A percentile compares a stretch with the other conserved stretches of the same genome.
phyloP scores from a whole-genome alignment of 2,329 filamentous ascomycete species.

The Colletotrichum simmondsii region DNA sequence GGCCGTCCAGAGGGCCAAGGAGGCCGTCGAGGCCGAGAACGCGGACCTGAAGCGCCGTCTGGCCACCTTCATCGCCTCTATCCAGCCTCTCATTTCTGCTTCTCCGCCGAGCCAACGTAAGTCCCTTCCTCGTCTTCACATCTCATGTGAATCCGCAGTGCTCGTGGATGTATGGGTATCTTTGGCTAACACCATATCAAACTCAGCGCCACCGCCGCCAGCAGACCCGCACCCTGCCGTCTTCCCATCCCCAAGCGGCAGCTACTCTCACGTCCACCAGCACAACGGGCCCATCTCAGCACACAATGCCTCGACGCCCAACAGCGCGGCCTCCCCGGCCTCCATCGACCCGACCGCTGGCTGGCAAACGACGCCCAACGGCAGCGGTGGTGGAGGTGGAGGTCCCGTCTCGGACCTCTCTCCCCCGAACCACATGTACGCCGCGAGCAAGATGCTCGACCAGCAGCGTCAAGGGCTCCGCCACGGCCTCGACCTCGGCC shows the following conservation, averaged over 20 bases:
- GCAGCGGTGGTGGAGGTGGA: not conserved
- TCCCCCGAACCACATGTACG: conserved; percentile 33
- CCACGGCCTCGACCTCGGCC: conserved; percentile 69
- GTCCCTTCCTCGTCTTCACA: not conserved
- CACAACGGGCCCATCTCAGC: conserved; percentile 41
- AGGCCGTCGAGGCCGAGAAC: conserved; percentile 82
- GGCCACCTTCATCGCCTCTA: conserved; percentile 70
- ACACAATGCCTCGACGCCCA: conserved; percentile 50
- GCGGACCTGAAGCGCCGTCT: conserved; percentile 79
- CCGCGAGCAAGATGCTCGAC: conserved; percentile 47
- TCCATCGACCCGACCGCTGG: conserved; percentile 39
- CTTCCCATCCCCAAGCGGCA: conserved; percentile 44
- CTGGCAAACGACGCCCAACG: conserved; percentile 10
- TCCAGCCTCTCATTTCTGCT: conserved; percentile 66
- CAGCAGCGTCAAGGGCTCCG: conserved; percentile 62
- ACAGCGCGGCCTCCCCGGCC: conserved; percentile 50
- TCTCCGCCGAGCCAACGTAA: conserved; percentile 37
- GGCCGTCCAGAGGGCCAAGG: conserved; percentile 78
- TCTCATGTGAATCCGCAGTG: not conserved
- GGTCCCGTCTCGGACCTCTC: conserved; percentile 36
- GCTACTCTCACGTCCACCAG: conserved; percentile 32
- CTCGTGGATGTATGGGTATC: not conserved
- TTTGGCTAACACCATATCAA: conserved; percentile 20
- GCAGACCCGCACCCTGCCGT: conserved; percentile 38
- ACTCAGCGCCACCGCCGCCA: conserved; percentile 34